phyloP scores from a whole-genome alignment of 2,329 filamentous ascomycete species.

The Rhynchosporium graminicola region DNA sequence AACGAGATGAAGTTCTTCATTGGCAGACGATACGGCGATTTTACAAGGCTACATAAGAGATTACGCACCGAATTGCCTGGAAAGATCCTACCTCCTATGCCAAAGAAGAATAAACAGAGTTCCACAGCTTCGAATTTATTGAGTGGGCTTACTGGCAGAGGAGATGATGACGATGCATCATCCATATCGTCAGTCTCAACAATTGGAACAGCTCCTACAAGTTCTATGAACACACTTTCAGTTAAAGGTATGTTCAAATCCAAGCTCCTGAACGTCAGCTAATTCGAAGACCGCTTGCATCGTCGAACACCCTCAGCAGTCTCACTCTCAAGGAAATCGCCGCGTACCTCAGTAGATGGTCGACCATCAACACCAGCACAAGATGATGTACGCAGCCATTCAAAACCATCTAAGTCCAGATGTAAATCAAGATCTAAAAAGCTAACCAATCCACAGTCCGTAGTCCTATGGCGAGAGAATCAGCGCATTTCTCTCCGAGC shows the following conservation, averaged over 20 bases:
- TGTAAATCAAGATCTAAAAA: slow-evolving; percentile 7
- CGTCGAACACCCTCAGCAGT: slow-evolving; percentile 44
- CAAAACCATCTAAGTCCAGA: not conserved
- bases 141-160: slow-evolving; percentile 52
- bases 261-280: slow-evolving; percentile 1
- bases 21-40: slow-evolving; percentile 86
- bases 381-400: slow-evolving; percentile 27
- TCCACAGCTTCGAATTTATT: slow-evolving; percentile 63
- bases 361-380: slow-evolving; percentile 16
- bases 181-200: slow-evolving; percentile 63
- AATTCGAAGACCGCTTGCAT: slow-evolving; percentile 38
- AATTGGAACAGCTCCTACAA: slow-evolving; percentile 28
- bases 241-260: slow-evolving; percentile 44
- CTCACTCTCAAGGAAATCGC: slow-evolving; percentile 43
- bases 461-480: slow-evolving; percentile 78
- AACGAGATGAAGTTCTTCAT: slow-evolving; percentile 77
- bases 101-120: slow-evolving; percentile 87
- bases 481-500: slow-evolving; percentile 90
- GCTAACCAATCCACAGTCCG: slow-evolving; percentile 43
- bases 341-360: slow-evolving; percentile 50
- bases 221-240: slow-evolving; percentile 42
- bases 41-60: slow-evolving; percentile 74
- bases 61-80: slow-evolving; percentile 85
- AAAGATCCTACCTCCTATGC: slow-evolving; percentile 82
- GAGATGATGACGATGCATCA: slow-evolving; percentile 72